phyloP scores from a whole-genome alignment of 1,139 yeast species.

The Geotrichum australiense region DNA sequence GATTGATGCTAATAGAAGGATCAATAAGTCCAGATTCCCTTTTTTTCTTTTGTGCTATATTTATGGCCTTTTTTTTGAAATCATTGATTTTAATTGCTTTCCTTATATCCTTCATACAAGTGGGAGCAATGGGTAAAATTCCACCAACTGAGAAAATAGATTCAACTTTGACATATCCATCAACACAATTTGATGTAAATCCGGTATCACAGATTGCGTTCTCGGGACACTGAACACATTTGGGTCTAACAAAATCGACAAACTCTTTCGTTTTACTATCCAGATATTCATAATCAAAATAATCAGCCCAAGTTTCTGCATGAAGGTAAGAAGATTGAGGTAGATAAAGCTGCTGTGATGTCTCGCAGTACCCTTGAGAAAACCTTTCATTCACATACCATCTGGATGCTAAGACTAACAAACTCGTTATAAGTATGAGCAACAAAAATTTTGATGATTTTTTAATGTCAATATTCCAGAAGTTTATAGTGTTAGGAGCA shows the following conservation, averaged over 20 bases:
- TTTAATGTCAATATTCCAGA: not conserved
- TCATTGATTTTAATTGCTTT: conserved; percentile 62
- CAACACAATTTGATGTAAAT: conserved; percentile 57
- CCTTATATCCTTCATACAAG: conserved; percentile 68
- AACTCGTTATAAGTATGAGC: conserved; percentile 13
- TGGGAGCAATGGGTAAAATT: conserved; percentile 50
- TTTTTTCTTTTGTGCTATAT: no score
- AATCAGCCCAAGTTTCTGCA: conserved; percentile 10
- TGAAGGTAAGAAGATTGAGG: conserved; percentile 4
- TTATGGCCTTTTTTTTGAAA: conserved; percentile 64
- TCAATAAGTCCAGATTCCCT: conserved; percentile 52
- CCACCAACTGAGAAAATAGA: conserved; percentile 49
- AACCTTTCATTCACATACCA: conserved; percentile 33
- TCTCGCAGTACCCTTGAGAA: conserved; percentile 34
- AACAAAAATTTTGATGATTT: not conserved
- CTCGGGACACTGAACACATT: conserved; percentile 69
- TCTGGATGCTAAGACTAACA: conserved; percentile 19
- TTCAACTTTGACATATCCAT: conserved; percentile 51
- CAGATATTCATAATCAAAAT: conserved; percentile 14
- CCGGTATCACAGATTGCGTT: conserved; percentile 68
- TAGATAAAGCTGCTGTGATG: conserved; percentile 23
- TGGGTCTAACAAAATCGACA: conserved; percentile 43
- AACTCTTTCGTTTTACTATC: conserved; percentile 20
- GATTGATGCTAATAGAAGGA: conserved; percentile 67
- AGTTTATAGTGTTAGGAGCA: not conserved